Evolutionary conservation across 169 alveolate genomes (phyloP).

Genomic region (Cyclospora cayetanensis): DNA sequence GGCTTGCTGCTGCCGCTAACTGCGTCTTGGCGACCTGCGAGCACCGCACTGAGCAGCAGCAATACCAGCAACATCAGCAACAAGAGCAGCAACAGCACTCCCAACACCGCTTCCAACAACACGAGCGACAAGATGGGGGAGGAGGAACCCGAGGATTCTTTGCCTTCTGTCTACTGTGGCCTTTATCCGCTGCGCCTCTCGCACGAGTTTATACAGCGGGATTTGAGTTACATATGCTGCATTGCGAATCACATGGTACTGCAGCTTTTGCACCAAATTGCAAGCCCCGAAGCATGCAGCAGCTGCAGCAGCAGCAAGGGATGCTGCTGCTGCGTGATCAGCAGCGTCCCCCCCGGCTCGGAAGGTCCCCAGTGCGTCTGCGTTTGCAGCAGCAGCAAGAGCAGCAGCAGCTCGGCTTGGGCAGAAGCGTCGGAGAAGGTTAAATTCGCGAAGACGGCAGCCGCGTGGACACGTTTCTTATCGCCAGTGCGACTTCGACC

Average conservation of each 20-base stretch:
- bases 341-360: not conserved
- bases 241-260: too few species aligned
- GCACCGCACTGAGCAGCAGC: not conserved
- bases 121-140: not conserved
- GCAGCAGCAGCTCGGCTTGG: not conserved
- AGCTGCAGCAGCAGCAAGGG: conserved; percentile 47
- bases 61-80: too few species aligned
- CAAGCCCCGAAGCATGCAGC: not conserved
- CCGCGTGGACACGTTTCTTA: too few species aligned
- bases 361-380: conserved; percentile 30
- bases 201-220: too few species aligned
- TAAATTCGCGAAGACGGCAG: too few species aligned
- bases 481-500: not conserved
- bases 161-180: not conserved
- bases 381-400: not conserved
- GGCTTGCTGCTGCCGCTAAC: not conserved
- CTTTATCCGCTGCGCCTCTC: conserved; percentile 22
- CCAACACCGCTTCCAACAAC: not conserved
- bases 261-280: too few species aligned
- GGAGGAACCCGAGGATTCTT: not conserved
- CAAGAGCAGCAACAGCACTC: too few species aligned
- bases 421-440: too few species aligned
- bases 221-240: too few species aligned
- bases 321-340: conserved; percentile 34
- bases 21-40: not conserved